Percentiles rank a stretch among this genome's conserved stretches.
Conservation (phyloP, 1,284 basidiomycete species). For the Paramarasmius palmivorus region DNA sequence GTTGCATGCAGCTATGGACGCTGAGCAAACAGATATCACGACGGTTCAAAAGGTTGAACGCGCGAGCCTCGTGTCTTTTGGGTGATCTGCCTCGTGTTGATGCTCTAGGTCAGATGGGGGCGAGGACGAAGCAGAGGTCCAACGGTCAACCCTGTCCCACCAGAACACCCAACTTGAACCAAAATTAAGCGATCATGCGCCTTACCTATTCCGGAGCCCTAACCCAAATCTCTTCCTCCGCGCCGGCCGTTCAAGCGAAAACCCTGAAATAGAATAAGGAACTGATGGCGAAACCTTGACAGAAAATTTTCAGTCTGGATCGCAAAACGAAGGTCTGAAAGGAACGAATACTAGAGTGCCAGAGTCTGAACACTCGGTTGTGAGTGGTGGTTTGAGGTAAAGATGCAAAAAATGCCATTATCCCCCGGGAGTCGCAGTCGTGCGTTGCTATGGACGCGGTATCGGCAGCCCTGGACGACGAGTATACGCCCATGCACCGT, state of each 20-base stretch:
- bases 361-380: no score
- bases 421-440: no score
- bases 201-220: slow-evolving; percentile 4
- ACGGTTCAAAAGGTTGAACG: slow-evolving; percentile 27
- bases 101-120: slow-evolving; percentile 28
- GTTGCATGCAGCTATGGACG: slow-evolving; percentile 13
- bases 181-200: not conserved
- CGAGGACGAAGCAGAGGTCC: slow-evolving; percentile 9
- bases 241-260: not conserved
- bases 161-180: slow-evolving; percentile 1
- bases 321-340: no score
- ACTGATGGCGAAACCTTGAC: no score
- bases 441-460: no score
- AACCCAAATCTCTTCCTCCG: not conserved
- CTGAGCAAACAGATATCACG: slow-evolving; percentile 24
- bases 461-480: no score
- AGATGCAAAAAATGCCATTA: no score
- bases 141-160: not conserved
- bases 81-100: slow-evolving; percentile 44
- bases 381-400: no score
- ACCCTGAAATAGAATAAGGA: no score
- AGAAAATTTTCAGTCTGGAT: no score
- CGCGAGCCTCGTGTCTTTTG: slow-evolving; percentile 40
- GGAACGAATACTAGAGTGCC: no score
- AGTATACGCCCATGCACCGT: no score